Percentiles rank a stretch among this genome's conserved stretches.
Evolutionary conservation across 805 yeast species (phyloP).

Genomic region (Ogataea populi-albae): DNA sequence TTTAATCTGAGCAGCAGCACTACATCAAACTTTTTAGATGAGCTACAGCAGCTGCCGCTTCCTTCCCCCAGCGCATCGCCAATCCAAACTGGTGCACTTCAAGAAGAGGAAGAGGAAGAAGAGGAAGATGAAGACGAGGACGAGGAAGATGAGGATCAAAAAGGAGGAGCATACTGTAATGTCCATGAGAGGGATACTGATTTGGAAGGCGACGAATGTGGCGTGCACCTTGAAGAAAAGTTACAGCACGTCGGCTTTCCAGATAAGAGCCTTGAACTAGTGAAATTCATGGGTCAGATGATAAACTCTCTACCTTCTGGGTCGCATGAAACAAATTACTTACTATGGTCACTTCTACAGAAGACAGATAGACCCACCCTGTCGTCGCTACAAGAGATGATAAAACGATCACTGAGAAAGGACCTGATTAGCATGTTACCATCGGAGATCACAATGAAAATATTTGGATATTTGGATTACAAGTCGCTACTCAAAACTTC

Average conservation of each 20-base stretch:
- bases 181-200: not conserved
- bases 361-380: constrained; percentile 58
- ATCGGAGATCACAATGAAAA: constrained; percentile 62
- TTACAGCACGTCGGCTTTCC: not conserved
- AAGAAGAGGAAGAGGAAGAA: constrained; percentile 15
- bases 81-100: constrained; percentile 33
- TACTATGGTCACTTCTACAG: constrained; percentile 47
- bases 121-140: constrained; percentile 21
- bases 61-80: constrained; percentile 72
- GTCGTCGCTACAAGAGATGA: constrained; percentile 52
- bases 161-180: too few species aligned
- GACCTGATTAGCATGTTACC: constrained; percentile 76
- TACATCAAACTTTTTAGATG: constrained; percentile 20
- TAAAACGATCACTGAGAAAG: constrained; percentile 58
- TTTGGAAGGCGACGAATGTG: not conserved
- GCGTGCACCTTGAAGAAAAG: not conserved
- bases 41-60: constrained; percentile 47
- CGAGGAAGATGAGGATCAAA: constrained; percentile 2
- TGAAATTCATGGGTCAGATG: constrained; percentile 37
- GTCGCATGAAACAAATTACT: constrained; percentile 50
- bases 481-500: constrained; percentile 58
- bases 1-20: constrained; percentile 7
- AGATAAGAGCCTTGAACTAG: constrained; percentile 35
- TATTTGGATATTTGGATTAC: constrained; percentile 63
- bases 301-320: constrained; percentile 39